These are phyloP conservation scores for Neurospora sp. DNA, from an alignment of 2,329 filamentous ascomycete species.

Conservation along the genomic window DNA sequence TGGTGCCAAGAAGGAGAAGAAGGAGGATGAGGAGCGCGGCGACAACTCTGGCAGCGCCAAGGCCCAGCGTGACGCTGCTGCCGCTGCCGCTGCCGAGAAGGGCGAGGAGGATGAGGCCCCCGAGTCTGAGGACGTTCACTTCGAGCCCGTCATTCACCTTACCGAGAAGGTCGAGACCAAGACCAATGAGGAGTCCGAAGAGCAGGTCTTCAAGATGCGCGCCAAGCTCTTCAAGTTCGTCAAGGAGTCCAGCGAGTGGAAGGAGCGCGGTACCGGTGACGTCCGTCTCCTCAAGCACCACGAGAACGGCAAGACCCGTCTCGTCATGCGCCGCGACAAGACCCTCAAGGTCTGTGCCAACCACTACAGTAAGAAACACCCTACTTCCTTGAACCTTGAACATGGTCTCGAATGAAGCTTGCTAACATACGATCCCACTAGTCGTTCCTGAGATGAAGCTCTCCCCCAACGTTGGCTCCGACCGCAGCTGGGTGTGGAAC, in stretches of 20 bases:
- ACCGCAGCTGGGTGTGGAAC: slow-evolving; percentile 99
- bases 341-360: slow-evolving; percentile 99
- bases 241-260: slow-evolving; percentile 88
- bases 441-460: slow-evolving; percentile 99
- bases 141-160: slow-evolving; percentile 90
- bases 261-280: slow-evolving; percentile 96
- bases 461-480: slow-evolving; percentile 92
- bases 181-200: slow-evolving; percentile 97
- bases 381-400: not conserved
- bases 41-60: slow-evolving; percentile 86
- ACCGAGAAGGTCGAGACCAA: slow-evolving; percentile 95
- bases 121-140: slow-evolving; percentile 89
- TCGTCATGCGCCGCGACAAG: slow-evolving; percentile 99
- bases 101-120: slow-evolving; percentile 64
- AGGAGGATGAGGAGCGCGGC: slow-evolving; percentile 69
- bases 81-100: slow-evolving; percentile 42
- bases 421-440: slow-evolving; percentile 27
- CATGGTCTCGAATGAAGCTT: not conserved
- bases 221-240: slow-evolving; percentile 99
- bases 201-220: slow-evolving; percentile 98
- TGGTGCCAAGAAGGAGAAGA: slow-evolving; percentile 94
- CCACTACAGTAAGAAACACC: slow-evolving; percentile 74
- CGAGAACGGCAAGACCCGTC: slow-evolving; percentile 93
- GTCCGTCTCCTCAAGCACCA: slow-evolving; percentile 96
- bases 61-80: slow-evolving; percentile 51